phyloP scores from a whole-genome alignment of 306 rosid species.

The Dryas drummondii region DNA sequence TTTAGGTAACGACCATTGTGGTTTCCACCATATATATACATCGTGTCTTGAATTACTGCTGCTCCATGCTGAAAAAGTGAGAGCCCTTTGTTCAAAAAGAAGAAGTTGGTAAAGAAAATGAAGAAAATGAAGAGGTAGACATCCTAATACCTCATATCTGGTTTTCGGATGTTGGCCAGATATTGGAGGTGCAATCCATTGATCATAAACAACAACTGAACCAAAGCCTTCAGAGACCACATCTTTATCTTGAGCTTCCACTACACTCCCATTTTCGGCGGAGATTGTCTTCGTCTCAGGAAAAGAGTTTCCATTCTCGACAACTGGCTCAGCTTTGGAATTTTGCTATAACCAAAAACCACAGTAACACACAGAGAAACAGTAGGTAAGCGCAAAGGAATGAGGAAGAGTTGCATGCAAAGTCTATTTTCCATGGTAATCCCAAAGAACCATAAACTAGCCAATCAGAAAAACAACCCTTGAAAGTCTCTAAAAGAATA shows the following conservation, averaged over 20 bases:
- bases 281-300: constrained; percentile 74
- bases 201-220: constrained; percentile 71
- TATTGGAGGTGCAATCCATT: constrained; percentile 73
- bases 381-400: background rate
- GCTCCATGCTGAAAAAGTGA: constrained; percentile 81
- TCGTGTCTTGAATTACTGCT: constrained; percentile 77
- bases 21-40: constrained; percentile 94
- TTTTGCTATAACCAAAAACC: constrained; percentile 47
- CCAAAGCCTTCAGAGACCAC: constrained; percentile 70
- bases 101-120: constrained; percentile 22
- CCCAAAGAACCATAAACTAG: background rate
- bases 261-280: constrained; percentile 63
- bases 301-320: constrained; percentile 66
- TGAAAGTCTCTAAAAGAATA: background rate
- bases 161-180: constrained; percentile 75
- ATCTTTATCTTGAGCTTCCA: constrained; percentile 72
- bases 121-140: constrained; percentile 19
- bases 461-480: background rate
- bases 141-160: constrained; percentile 76
- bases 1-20: constrained; percentile 96
- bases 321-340: constrained; percentile 61
- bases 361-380: constrained; percentile 20
- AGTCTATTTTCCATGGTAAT: background rate
- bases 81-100: constrained; percentile 31
- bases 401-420: background rate